These are phyloP conservation scores for Candida dubliniensis DNA, from an alignment of 1,139 yeast genomes.

Conservation along the genomic window DNA sequence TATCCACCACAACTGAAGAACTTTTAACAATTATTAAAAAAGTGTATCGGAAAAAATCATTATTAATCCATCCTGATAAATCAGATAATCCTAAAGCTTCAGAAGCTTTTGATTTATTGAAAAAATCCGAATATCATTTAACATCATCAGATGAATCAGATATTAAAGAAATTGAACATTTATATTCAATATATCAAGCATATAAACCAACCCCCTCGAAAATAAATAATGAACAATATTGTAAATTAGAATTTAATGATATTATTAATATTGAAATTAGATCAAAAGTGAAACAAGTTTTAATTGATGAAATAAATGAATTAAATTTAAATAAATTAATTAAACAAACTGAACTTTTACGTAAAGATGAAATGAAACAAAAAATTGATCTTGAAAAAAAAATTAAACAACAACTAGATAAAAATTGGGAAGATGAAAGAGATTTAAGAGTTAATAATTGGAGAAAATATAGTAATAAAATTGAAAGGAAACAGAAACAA, in stretches of 20 bases:
- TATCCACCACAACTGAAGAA: slow-evolving; percentile 27
- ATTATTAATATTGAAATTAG: slow-evolving; percentile 14
- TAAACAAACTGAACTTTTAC: slow-evolving; percentile 29
- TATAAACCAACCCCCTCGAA: slow-evolving; percentile 21
- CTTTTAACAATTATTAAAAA: slow-evolving; percentile 40
- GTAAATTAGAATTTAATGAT: slow-evolving; percentile 6
- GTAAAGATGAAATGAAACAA: slow-evolving; percentile 27
- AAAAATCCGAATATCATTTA: slow-evolving; percentile 35
- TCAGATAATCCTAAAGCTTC: slow-evolving; percentile 56
- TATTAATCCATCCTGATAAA: slow-evolving; percentile 71
- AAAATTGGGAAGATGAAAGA: slow-evolving; percentile 63
- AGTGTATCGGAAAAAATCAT: slow-evolving; percentile 56
- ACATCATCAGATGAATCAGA: slow-evolving; percentile 16
- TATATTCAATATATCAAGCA: slow-evolving; percentile 37
- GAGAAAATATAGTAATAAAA: slow-evolving; percentile 52
- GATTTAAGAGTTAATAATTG: slow-evolving; percentile 62
- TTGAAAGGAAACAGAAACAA: slow-evolving; percentile 37
- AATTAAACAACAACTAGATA: slow-evolving; percentile 39
- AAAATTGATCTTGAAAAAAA: slow-evolving; percentile 41
- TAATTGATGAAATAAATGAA: slow-evolving; percentile 36
- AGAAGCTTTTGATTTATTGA: slow-evolving; percentile 57
- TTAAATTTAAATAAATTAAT: slow-evolving; percentile 35
- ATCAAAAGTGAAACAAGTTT: slow-evolving; percentile 22
- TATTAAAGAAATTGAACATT: slow-evolving; percentile 37
- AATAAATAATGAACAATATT: background rate